Base-by-base conservation (phyloP, 2,329 filamentous ascomycete genomes). In the Penicillium aurantiogriseum region DNA sequence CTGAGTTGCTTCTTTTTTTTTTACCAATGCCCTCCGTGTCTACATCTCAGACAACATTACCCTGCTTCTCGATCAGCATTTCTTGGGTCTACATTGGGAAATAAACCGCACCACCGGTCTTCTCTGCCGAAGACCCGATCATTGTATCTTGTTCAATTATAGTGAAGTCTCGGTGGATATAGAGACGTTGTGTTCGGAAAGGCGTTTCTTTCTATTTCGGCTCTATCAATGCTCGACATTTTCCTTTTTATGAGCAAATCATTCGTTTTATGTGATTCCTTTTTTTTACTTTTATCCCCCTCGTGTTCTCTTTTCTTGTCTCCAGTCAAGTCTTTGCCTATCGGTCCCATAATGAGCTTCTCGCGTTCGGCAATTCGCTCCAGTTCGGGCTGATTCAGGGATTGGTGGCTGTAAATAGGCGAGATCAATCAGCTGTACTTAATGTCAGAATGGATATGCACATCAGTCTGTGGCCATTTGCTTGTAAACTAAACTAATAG, bases 381-480 rank as follows among this genome's bases (percentile, higher is more conserved):
- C 27, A 15, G 36, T 45, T 45, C 29, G 39, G 42, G 48, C 50
- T 45, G 29, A 40, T 56, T 35, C 35, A 13, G 19, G 52, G 29
- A 59, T 55, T 44, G 48, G 57, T 54, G 56, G 55, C 43, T 68
- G 63, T 62, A 63, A 57, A 62, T 64, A 63, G 53, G 51, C 38
- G 57, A 61, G 54, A 56, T 51, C 58, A 59, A 58, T 56, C 57
- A 63, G 59, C 57, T 67, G 65, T 69, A 69, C 57, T 61, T 70
- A 67, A 68, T 68, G 64, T 61, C 66, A 67, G 65, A 66, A 70
- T 69, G 61, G 64, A 69, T 64, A 59, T 65, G 55, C 58, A 56
- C 40, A 58, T 56, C 56, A 59, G 42, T 43, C 21, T 47, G 36
- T 19, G 39, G 15, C 21, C 17, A 15, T 29, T 38, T 23, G 6